Evolutionary conservation across 441 rosid species (phyloP), one percentile per base, ranked within the genome.

Genomic region (Eutrema salsugineum): DNA sequence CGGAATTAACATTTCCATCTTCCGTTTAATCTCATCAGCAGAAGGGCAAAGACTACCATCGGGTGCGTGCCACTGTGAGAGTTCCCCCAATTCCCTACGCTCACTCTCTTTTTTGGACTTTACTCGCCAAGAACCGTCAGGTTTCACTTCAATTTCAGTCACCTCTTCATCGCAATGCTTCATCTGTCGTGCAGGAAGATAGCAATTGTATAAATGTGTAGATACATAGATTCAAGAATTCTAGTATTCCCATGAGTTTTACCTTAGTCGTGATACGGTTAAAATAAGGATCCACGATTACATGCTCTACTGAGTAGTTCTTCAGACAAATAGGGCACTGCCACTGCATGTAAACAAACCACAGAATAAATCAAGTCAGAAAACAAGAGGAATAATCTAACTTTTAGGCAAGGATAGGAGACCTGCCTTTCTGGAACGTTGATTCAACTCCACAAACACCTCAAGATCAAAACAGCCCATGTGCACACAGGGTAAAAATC

Each of bases 381-480:
- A 44, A 71, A 75, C 30, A 75, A 63, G 35, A 56, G 16, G 19
- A 49, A 30, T 11, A 71, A 36, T 65, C 57, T 28, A 44, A 32
- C 57, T 36, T 28, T 20, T 56, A 24, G 20, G 62, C 33, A 24
- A 53, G 46, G 53, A 63, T 30, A 32, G 65, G 63, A 47, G 65
- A 75, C 89, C 78, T 84, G 86, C 99, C 97, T 96, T 96, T 82
- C 98, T 86, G 75, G 98, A 90, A 48, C 99, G 97, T 82, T 93
- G 96, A 81, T 93, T 96, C 78, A 96, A 64, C 83, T 96, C 97
- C 75, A 96, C 97, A 84, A 91, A 96, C 65, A 93, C 97, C 3
- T 96, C 97, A 66, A 96, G 96, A 82, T 96, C 99, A 75, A 96
- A 96, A 78, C 99, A 88, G 38, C 97, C 97, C 97, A 96, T 90